Evolutionary conservation across 345 rosid species (phyloP), one percentile per base, ranked within the genome.

Genomic region (Populus alba): DNA sequence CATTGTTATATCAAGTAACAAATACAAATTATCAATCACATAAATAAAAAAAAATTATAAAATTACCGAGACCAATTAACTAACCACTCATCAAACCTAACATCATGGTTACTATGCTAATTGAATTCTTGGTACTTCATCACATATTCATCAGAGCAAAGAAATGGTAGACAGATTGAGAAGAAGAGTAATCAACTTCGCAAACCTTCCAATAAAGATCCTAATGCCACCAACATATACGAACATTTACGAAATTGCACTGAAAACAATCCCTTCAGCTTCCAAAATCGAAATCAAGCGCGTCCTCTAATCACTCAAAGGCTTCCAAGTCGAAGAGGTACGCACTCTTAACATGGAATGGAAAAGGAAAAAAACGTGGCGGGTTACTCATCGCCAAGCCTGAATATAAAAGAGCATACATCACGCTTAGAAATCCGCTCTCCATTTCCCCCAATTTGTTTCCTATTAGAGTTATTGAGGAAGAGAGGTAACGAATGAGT

Each of bases 271-370:
- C 69, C 97, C 97, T 0, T 91, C 97, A 0, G 98, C 97, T 16
- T 80, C 98, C 47, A 96, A 94, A 89, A 89, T 94, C 79, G 98
- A 96, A 84, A 96, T 94, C 90, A 96, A 94, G 85, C 95, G 99
- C 77, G 95, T 92, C 20, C 97, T 97, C 16, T 94, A 91, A 71
- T 91, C 98, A 18, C 91, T 97, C 72, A 91, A 92, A 80, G 97
- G 97, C 67, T 91, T 97, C 90, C 92, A 92, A 9, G 92, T 94
- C 61, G 97, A 89, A 6, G 86, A 94, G 77, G 97, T 97, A 77
- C 88, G 86, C 18, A 94, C 97, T 1, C 90, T 94, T n/a, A 94
- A 92, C 94, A 90, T 92, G 97, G 97, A 92, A 25, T 97, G 98
- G 67, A 91, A 90, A 90, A 92, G 91, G 88, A 92, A 87, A 95